Evolutionary conservation across 805 yeast species (phyloP).

Genomic region (Saccharomycopsis sp.): DNA sequence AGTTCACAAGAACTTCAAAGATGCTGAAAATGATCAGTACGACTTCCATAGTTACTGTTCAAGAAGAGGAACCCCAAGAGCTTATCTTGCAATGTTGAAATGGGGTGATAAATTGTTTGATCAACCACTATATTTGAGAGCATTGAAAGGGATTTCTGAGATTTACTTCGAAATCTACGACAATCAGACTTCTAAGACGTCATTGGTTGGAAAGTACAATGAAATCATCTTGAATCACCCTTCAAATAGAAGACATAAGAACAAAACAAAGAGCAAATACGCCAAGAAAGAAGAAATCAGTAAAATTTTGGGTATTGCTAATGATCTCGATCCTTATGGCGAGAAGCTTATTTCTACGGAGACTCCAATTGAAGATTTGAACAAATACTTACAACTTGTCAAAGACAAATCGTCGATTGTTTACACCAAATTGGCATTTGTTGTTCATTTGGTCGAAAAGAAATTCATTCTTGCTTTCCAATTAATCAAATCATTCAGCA

Average conservation of each 20-base stretch:
- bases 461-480: conserved; percentile 20
- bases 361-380: conserved; percentile 8
- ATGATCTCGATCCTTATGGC: conserved; percentile 18
- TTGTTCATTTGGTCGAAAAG: conserved; percentile 4
- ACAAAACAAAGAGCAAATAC: conserved; percentile 12
- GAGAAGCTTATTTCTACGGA: conserved; percentile 5
- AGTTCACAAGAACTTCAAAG: conserved; percentile 59
- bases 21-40: conserved; percentile 74
- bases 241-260: conserved; percentile 10
- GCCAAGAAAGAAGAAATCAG: conserved; percentile 5
- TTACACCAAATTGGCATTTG: conserved; percentile 13
- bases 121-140: conserved; percentile 68
- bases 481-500: conserved; percentile 9
- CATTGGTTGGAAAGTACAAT: conserved; percentile 6
- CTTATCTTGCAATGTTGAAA: conserved; percentile 64
- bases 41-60: conserved; percentile 93
- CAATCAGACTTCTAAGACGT: conserved; percentile 15
- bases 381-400: conserved; percentile 3
- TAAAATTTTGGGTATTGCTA: not conserved
- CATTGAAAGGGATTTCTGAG: conserved; percentile 55
- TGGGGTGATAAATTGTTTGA: conserved; percentile 79
- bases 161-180: conserved; percentile 41
- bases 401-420: conserved; percentile 10
- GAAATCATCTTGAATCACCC: not conserved
- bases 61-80: conserved; percentile 84